Evolutionary conservation across 2,329 filamentous ascomycete species (phyloP), one percentile per base, ranked within the genome.

Genomic region (Calcarisporium arbuscula): DNA sequence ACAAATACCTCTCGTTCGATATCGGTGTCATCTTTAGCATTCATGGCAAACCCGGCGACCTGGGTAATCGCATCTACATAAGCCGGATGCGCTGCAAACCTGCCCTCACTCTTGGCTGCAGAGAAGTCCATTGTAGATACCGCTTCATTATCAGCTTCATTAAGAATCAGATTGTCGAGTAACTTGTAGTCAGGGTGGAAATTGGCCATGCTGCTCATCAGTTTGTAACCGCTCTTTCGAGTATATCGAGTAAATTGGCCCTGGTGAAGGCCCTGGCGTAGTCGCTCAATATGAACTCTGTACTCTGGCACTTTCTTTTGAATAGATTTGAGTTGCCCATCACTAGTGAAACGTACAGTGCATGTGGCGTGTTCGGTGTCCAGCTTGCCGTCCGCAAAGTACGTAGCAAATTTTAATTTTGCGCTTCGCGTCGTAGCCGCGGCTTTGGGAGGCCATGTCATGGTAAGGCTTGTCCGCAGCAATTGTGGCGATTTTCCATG

Each of bases 21-120:
- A 46, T 77, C 71, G n/a, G 73, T 58, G 19, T 58, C 67, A 45
- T 75, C 72, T 8, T 68, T 71, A 7, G 64, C 70, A 43, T 77
- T 77, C 48, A 74, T 60, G 38, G 75, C 68, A 52, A 76, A 77
- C 14, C 73, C 73, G 4, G 29, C 37, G 3, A 36, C 28, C n/a
- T 45, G 43, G 7, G 35, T 30, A 11, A 36, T 27, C 29, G 32
- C 32, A 8, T 45, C 43, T 9, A 45, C 34, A 33, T 35, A 37
- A 22, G 33, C 32, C 2, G 37, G 40, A 10, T 43, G 37, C n/a
- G 31, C 36, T 14, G 29, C 19, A 27, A 36, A 41, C 22, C 23
- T 21, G 8, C 39, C 39, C 14, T 16, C 31, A 12, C 28, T 29
- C 29, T 36, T 38, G 12, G 40, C 32, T n/a, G n/a, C n/a, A n/a